Conservation (phyloP, 73 alveolate species). For the Paraurostyla sp. region DNA sequence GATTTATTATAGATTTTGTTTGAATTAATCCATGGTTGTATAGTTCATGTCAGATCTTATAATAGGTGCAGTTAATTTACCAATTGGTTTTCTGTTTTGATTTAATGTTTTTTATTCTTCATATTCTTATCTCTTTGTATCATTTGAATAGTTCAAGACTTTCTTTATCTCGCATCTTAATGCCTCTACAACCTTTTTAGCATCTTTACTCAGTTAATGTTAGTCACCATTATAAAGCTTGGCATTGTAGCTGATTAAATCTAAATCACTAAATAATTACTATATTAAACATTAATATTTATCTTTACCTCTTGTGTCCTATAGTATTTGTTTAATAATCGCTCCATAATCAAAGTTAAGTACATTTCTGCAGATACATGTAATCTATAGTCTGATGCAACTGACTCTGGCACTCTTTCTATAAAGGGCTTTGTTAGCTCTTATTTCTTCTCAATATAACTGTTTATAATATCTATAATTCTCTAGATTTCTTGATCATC, state of each 20-base stretch:
- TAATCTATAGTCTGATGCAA: conserved; percentile 43
- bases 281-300: background rate
- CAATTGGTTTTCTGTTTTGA: background rate
- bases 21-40: background rate
- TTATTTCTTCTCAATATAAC: background rate
- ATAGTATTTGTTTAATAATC: conserved; percentile 39
- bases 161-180: conserved; percentile 32
- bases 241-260: conserved; percentile 33
- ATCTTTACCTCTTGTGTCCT: conserved; percentile 30
- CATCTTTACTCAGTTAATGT: conserved; percentile 13
- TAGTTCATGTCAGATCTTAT: background rate
- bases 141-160: background rate
- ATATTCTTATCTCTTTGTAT: background rate
- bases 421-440: conserved; percentile 5
- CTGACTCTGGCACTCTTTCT: conserved; percentile 36
- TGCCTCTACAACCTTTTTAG: conserved; percentile 22
- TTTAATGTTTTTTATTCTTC: background rate
- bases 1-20: background rate
- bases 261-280: conserved; percentile 47
- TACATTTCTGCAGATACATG: conserved; percentile 55
- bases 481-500: conserved; percentile 1
- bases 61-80: conserved; percentile 8
- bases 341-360: background rate
- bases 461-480: background rate
- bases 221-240: conserved; percentile 35